Base-by-base conservation (phyloP, 441 rosid genomes). In the Oxalis stricta region DNA sequence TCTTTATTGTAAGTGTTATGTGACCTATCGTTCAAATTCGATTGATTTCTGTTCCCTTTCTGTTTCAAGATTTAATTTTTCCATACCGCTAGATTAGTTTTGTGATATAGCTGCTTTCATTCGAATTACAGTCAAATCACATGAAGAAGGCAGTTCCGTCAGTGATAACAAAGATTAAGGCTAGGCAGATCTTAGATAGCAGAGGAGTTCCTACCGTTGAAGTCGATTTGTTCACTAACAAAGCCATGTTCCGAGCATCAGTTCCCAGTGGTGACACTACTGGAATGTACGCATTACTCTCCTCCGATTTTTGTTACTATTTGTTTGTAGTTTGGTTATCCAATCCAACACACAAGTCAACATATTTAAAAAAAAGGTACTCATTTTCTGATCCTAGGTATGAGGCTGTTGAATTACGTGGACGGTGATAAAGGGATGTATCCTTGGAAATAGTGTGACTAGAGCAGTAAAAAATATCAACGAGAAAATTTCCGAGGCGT, bases 181-280 rank as follows among this genome's bases (percentile, higher is more conserved):
- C 93, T 26, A 55, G 98, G 40, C 98, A 91, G 75, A 73, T 91
- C 62, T 79, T 91, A 33, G 98, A 91, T 50, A 86, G 98, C 55
- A 66, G 98, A 70, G 98, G 98, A 13, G 59, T 82, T 51, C 95
- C 96, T 12, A 85, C 94, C 0, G 89, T 89, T 50, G 97, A 91
- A 70, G 99, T 86, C 12, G 95, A 83, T 65, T 73, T 86, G 32
- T 68, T 59, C 62, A 88, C 97, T n/a, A 72, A 79, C 63, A 88
- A 82, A 69, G 97, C 95, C 58, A 67, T 75, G 64, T 87, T 78
- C 44, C 91, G 97, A 19, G 89, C 97, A 32, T 77, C 97, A 5
- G 72, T 56, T 63, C 94, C 97, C 21, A 73, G 94, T 44, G 94
- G 91, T 12, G 77, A 79, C 58, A 65, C 72, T 26, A 58, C 87